Evolutionary conservation across 106 monocot genomes (phyloP).

Genomic region (Dendrobium catenatum): DNA sequence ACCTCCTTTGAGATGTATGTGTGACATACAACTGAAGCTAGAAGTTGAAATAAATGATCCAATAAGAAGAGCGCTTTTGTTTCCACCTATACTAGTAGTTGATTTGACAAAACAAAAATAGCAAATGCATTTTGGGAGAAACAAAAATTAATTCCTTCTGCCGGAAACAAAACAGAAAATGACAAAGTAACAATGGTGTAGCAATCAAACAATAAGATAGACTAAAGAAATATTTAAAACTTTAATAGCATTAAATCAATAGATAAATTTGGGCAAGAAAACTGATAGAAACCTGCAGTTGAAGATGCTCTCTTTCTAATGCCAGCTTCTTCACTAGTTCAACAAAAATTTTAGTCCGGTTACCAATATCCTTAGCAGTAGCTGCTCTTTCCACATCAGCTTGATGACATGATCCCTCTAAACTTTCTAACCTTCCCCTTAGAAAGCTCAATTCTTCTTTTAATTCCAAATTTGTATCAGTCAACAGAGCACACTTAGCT

Average conservation of each 20-base stretch:
- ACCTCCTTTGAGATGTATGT: too few relatives aligned
- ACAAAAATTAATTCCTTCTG: not conserved
- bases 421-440: slow-evolving; percentile 40
- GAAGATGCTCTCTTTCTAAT: slow-evolving; percentile 67
- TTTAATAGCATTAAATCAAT: not conserved
- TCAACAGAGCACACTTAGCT: slow-evolving; percentile 50
- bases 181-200: not conserved
- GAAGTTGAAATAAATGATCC: too few relatives aligned
- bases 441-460: slow-evolving; percentile 67
- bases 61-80: too few relatives aligned
- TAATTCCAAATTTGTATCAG: slow-evolving; percentile 77
- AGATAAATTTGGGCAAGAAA: not conserved
- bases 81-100: not conserved
- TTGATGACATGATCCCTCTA: slow-evolving; percentile 53
- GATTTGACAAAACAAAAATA: not conserved
- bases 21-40: too few relatives aligned
- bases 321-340: slow-evolving; percentile 65
- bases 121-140: not conserved
- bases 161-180: not conserved
- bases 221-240: not conserved
- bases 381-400: slow-evolving; percentile 50
- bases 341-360: slow-evolving; percentile 53
- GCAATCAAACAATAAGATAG: slow-evolving; percentile 1
- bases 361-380: slow-evolving; percentile 66
- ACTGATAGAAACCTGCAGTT: slow-evolving; percentile 39